Evolutionary conservation across 257 asterid species (phyloP), one percentile per base, ranked within the genome.

Genomic region (Striga asiatica): DNA sequence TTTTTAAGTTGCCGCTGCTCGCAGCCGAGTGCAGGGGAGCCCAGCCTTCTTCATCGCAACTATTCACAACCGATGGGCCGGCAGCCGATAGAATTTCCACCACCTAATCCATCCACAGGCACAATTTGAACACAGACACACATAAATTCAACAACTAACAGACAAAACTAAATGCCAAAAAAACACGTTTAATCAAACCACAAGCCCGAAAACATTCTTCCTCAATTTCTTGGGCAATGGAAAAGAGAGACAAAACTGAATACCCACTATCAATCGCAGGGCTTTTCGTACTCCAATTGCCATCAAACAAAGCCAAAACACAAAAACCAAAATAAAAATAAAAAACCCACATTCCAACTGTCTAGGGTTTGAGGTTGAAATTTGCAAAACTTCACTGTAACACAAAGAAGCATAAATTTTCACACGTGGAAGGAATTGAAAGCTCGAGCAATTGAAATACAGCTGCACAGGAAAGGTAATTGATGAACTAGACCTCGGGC

Each of bases 1-100:
- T 75, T 54, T 78, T 75, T 41, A 67, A 58, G 62, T 78, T 80
- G 58, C 98, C 96, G 68, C 88, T 80, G 62, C 96, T 91, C 23
- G 94, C 85, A 1, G 95, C 98, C 65, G 98, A 84, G 61, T 91
- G 98, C 60, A 91, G 77, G 0, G 98, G 96, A n/a, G 78, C 77
- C 98, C 98, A 91, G 39, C 96, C 96, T 77, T 91, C 98, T 62
- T 87, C 96, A 35, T 91, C 98, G 5, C 76, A 71, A 69, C 59
- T 61, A 74, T 91, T 91, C 49, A 87, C 72, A 24, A 71, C 51
- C 2, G 85, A 80, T 14, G 89, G 81, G 41, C 56, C 78, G 53
- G 78, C 81, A 64, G 77, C 85, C 25, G 84, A 74, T 8, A 91
- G 75, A 2, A 84, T 37, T 69, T 74, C 83, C 69, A 87, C 94